A percentile compares a stretch with the other conserved stretches of the same genome.
Evolutionary conservation across 2,329 filamentous ascomycete species (phyloP).

Genomic region (Colletotrichum sp.): DNA sequence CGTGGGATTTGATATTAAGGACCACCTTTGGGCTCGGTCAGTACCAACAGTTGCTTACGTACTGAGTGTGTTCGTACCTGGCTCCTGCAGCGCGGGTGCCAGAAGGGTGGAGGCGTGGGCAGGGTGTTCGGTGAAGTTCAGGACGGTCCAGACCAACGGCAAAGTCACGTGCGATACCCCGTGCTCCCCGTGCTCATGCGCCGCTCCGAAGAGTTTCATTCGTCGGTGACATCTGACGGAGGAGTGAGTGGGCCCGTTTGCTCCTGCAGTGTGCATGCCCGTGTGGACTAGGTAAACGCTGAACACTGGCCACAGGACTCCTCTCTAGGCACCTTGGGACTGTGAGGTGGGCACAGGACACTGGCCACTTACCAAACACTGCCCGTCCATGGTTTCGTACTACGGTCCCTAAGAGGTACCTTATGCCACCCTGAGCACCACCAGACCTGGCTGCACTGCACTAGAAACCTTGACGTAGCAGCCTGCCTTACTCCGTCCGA

Average conservation of each 20-base stretch:
- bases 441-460: background rate
- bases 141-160: background rate
- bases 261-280: background rate
- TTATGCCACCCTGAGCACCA: background rate
- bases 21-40: background rate
- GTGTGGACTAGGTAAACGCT: background rate
- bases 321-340: background rate
- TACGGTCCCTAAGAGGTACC: background rate
- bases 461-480: conserved; percentile 22
- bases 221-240: conserved; percentile 8
- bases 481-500: conserved; percentile 21
- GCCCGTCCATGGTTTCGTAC: background rate
- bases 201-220: background rate
- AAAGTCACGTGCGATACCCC: background rate
- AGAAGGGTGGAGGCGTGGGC: background rate
- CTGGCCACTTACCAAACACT: conserved; percentile 3
- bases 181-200: background rate
- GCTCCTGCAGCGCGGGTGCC: background rate
- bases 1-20: background rate
- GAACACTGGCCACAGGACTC: background rate
- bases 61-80: background rate
- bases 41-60: background rate
- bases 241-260: conserved; percentile 8
- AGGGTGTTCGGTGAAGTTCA: background rate
- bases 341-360: background rate